Percentiles rank a stretch among this genome's conserved stretches.
Conservation (phyloP, 208 protist genomes). For the Trypanosoma congolense region DNA sequence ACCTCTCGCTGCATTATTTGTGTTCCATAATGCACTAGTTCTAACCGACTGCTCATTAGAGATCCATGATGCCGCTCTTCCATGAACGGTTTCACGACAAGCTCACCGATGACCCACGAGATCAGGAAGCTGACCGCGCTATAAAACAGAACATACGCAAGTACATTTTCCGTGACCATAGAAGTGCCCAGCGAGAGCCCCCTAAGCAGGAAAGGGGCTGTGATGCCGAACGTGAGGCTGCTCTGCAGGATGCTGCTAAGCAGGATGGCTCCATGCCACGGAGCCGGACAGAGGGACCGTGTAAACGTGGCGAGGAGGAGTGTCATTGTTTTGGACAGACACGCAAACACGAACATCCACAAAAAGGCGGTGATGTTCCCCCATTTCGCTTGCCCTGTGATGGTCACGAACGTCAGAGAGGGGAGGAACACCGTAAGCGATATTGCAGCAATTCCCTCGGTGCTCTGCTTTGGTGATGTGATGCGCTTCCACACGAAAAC, state of each 20-base stretch:
- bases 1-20: neutral
- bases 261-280: slow-evolving; percentile 50
- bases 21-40: neutral
- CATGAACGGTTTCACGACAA: slow-evolving; percentile 4
- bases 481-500: neutral
- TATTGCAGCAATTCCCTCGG: slow-evolving; percentile 53
- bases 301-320: slow-evolving; percentile 24
- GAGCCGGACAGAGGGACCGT: slow-evolving; percentile 21
- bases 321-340: slow-evolving; percentile 37
- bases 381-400: neutral
- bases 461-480: neutral
- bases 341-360: slow-evolving; percentile 54
- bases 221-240: slow-evolving; percentile 54
- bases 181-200: slow-evolving; percentile 51
- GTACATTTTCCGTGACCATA: slow-evolving; percentile 22
- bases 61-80: neutral
- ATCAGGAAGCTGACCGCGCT: slow-evolving; percentile 60
- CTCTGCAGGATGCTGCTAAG: slow-evolving; percentile 71
- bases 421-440: slow-evolving; percentile 59
- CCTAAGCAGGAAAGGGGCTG: slow-evolving; percentile 52
- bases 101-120: slow-evolving; percentile 37
- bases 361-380: slow-evolving; percentile 10
- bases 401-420: slow-evolving; percentile 54
- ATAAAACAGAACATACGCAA: slow-evolving; percentile 70
- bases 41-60: neutral